A percentile compares a stretch with the other conserved stretches of the same genome.
Evolutionary conservation across 768 basidiomycete genomes (phyloP).

Genomic region (Tylopilus plumbeoviolaceoides): DNA sequence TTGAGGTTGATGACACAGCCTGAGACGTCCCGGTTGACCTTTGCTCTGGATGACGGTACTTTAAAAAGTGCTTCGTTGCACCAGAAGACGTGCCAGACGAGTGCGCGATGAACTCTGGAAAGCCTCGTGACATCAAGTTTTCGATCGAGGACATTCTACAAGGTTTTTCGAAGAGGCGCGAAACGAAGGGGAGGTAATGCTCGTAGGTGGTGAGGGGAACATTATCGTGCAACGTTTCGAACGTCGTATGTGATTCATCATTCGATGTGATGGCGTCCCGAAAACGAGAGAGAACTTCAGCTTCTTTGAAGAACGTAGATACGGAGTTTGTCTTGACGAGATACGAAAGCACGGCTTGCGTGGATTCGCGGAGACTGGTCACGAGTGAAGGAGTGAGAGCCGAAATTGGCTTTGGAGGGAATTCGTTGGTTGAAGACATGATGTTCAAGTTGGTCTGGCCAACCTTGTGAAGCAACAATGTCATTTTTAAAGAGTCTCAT

Average conservation of each 20-base stretch:
- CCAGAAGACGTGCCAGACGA: constrained; percentile 18
- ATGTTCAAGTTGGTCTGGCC: not conserved
- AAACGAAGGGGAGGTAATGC: constrained; percentile 19
- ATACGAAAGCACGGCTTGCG: constrained; percentile 21
- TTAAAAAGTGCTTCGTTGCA: constrained; percentile 16
- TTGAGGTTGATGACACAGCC: constrained; percentile 11
- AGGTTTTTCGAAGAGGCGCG: constrained; percentile 17
- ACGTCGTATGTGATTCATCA: not conserved
- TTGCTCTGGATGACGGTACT: constrained; percentile 20
- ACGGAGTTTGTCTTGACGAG: constrained; percentile 19
- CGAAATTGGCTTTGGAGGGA: constrained; percentile 14
- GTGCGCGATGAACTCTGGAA: constrained; percentile 22
- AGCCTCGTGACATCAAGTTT: constrained; percentile 20
- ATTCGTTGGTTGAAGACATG: constrained; percentile 12
- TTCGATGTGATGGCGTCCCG: constrained; percentile 2
- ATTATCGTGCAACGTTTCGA: constrained; percentile 11
- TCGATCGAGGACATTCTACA: constrained; percentile 17
- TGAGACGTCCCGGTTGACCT: constrained; percentile 15
- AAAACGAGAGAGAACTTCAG: constrained; percentile 12
- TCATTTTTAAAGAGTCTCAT: too few relatives aligned
- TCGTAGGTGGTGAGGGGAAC: constrained; percentile 17
- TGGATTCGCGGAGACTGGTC: constrained; percentile 16
- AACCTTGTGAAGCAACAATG: too few relatives aligned
- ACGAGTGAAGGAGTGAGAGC: constrained; percentile 12
- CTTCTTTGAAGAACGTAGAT: constrained; percentile 16